A percentile compares a stretch with the other conserved stretches of the same genome.
Evolutionary conservation across 176 grass and related monocot genomes (phyloP).

Genomic region (Bothriochloa decipiens): DNA sequence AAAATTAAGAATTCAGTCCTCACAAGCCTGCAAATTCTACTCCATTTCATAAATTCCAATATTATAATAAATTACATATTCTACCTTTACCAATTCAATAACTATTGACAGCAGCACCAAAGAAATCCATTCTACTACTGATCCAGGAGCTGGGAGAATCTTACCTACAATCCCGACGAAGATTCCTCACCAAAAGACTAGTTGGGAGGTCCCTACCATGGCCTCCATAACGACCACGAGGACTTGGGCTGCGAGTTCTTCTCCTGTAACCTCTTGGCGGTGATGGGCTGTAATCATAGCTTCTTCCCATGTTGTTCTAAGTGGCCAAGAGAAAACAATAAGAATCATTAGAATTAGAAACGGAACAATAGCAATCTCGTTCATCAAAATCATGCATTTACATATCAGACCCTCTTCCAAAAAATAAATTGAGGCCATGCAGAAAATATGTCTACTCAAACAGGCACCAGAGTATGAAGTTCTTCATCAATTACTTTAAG

Average conservation of each 20-base stretch:
- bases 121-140: background rate
- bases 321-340: background rate
- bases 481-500: background rate
- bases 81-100: background rate
- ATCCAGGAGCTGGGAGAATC: background rate
- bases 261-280: slow-evolving; percentile 71
- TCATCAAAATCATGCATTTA: background rate
- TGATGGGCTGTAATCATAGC: slow-evolving; percentile 70
- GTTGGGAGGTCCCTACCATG: slow-evolving; percentile 71
- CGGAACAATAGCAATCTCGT: background rate
- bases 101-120: background rate
- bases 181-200: slow-evolving; percentile 89
- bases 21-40: background rate
- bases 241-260: slow-evolving; percentile 77
- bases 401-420: background rate
- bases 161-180: slow-evolving; percentile 74
- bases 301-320: slow-evolving; percentile 60
- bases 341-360: slow-evolving; percentile 4
- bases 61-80: background rate
- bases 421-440: background rate
- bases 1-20: background rate
- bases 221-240: slow-evolving; percentile 56
- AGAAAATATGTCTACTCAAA: background rate
- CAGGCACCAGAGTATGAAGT: background rate
- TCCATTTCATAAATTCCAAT: background rate